Conservation (phyloP, 352 stramenopile genomes). For the Globisporangium paddicum region DNA sequence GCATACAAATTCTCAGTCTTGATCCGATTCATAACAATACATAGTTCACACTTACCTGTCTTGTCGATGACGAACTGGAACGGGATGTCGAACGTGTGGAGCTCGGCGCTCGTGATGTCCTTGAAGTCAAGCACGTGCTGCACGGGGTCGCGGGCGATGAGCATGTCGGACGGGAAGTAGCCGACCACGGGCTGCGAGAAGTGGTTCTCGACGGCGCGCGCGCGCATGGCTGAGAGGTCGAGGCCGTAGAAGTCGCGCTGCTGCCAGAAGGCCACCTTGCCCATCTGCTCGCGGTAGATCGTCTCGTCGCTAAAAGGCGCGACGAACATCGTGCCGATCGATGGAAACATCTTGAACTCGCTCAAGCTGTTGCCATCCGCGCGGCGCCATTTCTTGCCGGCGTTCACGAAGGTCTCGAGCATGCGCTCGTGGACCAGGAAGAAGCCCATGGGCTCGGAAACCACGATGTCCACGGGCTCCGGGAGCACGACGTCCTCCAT, state of each 20-base stretch:
- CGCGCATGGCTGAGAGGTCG: slow-evolving; percentile 91
- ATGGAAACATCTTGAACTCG: slow-evolving; percentile 95
- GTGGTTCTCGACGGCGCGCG: slow-evolving; percentile 96
- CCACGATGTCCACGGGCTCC: slow-evolving; percentile 97
- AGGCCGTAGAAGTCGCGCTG: slow-evolving; percentile 97
- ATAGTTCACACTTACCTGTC: slow-evolving; percentile 38
- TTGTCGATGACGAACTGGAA: slow-evolving; percentile 86
- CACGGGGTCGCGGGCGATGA: slow-evolving; percentile 50
- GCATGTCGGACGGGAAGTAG: slow-evolving; percentile 84
- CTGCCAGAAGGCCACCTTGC: slow-evolving; percentile 92
- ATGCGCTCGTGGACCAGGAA: slow-evolving; percentile 99
- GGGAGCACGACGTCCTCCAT: slow-evolving; percentile 97
- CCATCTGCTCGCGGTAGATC: slow-evolving; percentile 91
- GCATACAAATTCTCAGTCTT: background rate
- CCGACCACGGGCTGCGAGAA: slow-evolving; percentile 95
- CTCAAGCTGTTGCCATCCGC: slow-evolving; percentile 32
- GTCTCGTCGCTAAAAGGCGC: slow-evolving; percentile 94
- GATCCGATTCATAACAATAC: background rate
- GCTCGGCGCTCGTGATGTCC: slow-evolving; percentile 61
- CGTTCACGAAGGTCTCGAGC: slow-evolving; percentile 97
- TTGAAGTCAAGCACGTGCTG: slow-evolving; percentile 87
- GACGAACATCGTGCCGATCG: slow-evolving; percentile 96
- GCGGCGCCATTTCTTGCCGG: slow-evolving; percentile 94
- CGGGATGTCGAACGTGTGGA: slow-evolving; percentile 89
- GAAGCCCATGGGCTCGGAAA: slow-evolving; percentile 99